phyloP scores from a whole-genome alignment of 2,329 filamentous ascomycete genomes.

The Pseudogymnoascus sp. region DNA sequence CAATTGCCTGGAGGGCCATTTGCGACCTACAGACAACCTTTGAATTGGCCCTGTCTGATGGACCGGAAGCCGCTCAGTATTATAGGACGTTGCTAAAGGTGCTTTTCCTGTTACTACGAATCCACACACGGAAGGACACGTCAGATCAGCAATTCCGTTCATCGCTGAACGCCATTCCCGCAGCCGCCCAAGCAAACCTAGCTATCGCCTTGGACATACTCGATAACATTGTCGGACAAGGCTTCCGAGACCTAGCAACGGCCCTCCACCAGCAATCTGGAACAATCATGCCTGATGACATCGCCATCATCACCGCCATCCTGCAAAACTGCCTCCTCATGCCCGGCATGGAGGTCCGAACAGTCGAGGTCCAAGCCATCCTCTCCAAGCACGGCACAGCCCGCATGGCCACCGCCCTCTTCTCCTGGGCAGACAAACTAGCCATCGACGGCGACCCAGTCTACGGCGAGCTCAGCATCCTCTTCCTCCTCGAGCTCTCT shows the following conservation, averaged over 20 bases:
- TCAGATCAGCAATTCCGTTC: slow-evolving; percentile 29
- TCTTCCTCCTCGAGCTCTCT: slow-evolving; percentile 84
- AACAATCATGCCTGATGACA: slow-evolving; percentile 66
- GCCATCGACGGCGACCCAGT: slow-evolving; percentile 74
- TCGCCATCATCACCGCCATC: slow-evolving; percentile 81
- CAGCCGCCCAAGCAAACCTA: slow-evolving; percentile 31
- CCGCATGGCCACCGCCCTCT: slow-evolving; percentile 78
- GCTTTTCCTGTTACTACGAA: slow-evolving; percentile 73
- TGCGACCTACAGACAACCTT: slow-evolving; percentile 49
- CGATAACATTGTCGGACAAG: slow-evolving; percentile 69
- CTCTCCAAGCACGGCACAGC: slow-evolving; percentile 66
- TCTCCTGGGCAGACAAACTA: slow-evolving; percentile 87
- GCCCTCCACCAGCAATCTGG: slow-evolving; percentile 71
- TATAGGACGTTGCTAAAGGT: slow-evolving; percentile 80
- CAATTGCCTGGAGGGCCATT: slow-evolving; percentile 55
- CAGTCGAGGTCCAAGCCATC: slow-evolving; percentile 64
- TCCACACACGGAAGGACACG: slow-evolving; percentile 37
- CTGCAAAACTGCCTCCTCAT: slow-evolving; percentile 77
- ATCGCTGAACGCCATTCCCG: slow-evolving; percentile 19
- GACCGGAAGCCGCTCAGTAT: slow-evolving; percentile 52
- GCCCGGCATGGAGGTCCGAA: slow-evolving; percentile 66
- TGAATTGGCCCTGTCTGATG: slow-evolving; percentile 50
- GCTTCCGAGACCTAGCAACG: slow-evolving; percentile 74
- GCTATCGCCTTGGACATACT: slow-evolving; percentile 61
- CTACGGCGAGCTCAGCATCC: slow-evolving; percentile 85